phyloP scores from a whole-genome alignment of 257 asterid species.

The Ilex aquifolium region DNA sequence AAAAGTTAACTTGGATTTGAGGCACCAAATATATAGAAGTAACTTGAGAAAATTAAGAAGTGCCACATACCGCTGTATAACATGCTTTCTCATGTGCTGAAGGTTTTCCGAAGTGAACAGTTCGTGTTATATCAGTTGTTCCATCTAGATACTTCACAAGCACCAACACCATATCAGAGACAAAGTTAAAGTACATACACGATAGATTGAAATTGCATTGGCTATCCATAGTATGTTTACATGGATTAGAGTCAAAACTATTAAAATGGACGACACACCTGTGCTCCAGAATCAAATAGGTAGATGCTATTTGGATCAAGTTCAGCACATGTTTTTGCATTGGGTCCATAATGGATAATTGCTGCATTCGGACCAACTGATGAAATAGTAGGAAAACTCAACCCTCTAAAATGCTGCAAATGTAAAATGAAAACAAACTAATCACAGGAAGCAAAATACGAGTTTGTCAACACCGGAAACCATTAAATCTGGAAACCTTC shows the following conservation, averaged over 20 bases:
- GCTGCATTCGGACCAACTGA: slow-evolving; percentile 98
- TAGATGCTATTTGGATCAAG: slow-evolving; percentile 76
- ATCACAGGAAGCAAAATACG: slow-evolving; percentile 3
- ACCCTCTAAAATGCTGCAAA: slow-evolving; percentile 76
- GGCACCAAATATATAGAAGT: background rate
- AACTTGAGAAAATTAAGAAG: background rate
- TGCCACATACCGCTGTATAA: slow-evolving; percentile 77
- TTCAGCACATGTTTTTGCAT: slow-evolving; percentile 77
- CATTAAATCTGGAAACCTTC: no score
- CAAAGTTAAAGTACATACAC: background rate
- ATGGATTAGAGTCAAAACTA: background rate
- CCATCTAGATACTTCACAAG: slow-evolving; percentile 81
- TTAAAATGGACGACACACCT: slow-evolving; percentile 39
- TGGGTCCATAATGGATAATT: slow-evolving; percentile 76
- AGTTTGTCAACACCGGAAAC: no score
- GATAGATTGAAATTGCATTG: background rate
- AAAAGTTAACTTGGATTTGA: no score
- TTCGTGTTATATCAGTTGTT: slow-evolving; percentile 97
- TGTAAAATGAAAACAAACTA: slow-evolving; percentile 8
- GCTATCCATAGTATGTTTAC: background rate
- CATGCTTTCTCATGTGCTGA: slow-evolving; percentile 91
- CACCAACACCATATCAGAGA: slow-evolving; percentile 19
- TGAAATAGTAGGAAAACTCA: slow-evolving; percentile 93
- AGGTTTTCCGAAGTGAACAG: slow-evolving; percentile 93
- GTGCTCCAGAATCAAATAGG: slow-evolving; percentile 96